phyloP scores from a whole-genome alignment of 306 rosid species.

The Vicia faba region DNA sequence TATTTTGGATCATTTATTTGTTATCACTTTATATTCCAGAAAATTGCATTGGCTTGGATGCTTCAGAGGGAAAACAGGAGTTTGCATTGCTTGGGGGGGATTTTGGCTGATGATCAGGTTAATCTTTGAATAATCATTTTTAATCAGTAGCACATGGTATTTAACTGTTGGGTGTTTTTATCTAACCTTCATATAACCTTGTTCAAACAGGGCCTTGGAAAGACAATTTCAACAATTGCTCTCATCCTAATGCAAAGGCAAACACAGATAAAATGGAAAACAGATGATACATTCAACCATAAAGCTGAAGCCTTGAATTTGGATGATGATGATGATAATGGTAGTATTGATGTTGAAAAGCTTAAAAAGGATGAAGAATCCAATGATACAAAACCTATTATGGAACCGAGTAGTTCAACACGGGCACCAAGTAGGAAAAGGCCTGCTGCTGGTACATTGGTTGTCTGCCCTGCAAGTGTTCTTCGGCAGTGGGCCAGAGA shows the following conservation, averaged over 20 bases:
- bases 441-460: constrained; percentile 96
- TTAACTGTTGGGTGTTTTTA: constrained; percentile 8
- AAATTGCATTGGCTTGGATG: constrained; percentile 97
- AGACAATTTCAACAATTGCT: constrained; percentile 91
- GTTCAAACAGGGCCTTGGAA: constrained; percentile 92
- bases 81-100: constrained; percentile 96
- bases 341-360: constrained; percentile 44
- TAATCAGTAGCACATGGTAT: constrained; percentile 17
- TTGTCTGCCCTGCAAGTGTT: constrained; percentile 97
- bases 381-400: constrained; percentile 53
- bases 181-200: constrained; percentile 35
- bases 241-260: constrained; percentile 82
- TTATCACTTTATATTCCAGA: constrained; percentile 55
- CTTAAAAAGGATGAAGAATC: constrained; percentile 49
- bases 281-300: constrained; percentile 52
- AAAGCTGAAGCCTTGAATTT: constrained; percentile 86
- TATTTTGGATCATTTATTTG: constrained; percentile 18
- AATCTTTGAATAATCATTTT: constrained; percentile 34
- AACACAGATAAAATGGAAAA: constrained; percentile 62
- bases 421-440: constrained; percentile 64
- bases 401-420: constrained; percentile 58
- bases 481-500: constrained; percentile 98
- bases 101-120: constrained; percentile 99
- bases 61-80: constrained; percentile 91
- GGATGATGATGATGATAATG: constrained; percentile 80